Evolutionary conservation across 176 grass and related monocot genomes (phyloP), one percentile per base, ranked within the genome.

Genomic region (Eleusine coracana): DNA sequence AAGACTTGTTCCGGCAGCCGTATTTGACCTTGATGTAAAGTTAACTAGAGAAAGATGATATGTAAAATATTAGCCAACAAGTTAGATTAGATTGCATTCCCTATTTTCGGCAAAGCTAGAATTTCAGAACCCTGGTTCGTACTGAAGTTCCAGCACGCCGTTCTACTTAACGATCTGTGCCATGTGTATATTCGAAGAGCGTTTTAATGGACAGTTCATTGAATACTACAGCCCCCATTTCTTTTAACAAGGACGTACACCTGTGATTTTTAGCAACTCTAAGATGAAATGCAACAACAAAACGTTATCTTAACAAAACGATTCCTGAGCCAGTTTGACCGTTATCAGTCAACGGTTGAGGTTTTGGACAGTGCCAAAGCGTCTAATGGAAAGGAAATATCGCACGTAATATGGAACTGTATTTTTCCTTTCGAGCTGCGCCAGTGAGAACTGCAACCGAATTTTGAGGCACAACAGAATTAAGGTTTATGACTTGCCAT

Each of bases 11-110:
- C 63, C 56, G 14, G 70, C 58, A 39, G 28, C 23, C 54, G 21
- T 28, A 39, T 7, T 18, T 63, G 76, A 76, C 49, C 71, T 87
- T 87, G 49, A 70, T 81, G 67, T 84, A 87, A 83, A 89, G 49
- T 68, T 71, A 87, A 85, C 52, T 81, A 85, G 82, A 52, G n/a
- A 78, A 89, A 73, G 56, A 50, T 51, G 56, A 82, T 86, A 66
- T 90, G 79, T 90, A 82, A 77, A 67, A 64, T 86, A 65, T 55
- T 79, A 91, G 77, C 58, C 82, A 84, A 77, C 80, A 85, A 72
- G 71, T 73, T 91, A 91, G 86, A 51, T 77, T 91, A 82, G 77
- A 60, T 42, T 13, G 66, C 73, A 73, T 74, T 3, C 6, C 2
- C 72, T 67, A 25, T 81, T 91, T 77, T 87, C 66, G 10, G 66